Conservation (phyloP, 2,329 filamentous ascomycete genomes). For the Microdochium bolleyi region DNA sequence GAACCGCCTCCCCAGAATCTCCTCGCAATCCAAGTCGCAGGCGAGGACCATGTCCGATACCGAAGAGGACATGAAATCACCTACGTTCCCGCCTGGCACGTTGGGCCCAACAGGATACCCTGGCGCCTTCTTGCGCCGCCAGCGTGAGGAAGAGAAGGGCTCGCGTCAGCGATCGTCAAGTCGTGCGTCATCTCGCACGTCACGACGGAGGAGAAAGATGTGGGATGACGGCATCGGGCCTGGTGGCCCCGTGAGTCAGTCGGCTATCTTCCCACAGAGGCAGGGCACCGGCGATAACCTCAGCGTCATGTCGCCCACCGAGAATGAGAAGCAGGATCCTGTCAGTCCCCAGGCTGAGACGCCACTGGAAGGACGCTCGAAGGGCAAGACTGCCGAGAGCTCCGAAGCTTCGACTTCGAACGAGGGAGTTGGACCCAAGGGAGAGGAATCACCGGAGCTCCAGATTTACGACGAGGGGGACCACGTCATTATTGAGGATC, state of each 20-base stretch:
- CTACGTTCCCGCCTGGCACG: constrained; percentile 58
- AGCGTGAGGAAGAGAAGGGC: constrained; percentile 63
- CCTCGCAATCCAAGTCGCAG: constrained; percentile 66
- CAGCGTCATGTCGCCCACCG: constrained; percentile 23
- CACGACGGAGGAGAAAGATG: constrained; percentile 56
- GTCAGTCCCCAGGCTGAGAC: background rate
- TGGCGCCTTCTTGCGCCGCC: constrained; percentile 71
- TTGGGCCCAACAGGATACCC: constrained; percentile 65
- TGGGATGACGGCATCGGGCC: constrained; percentile 66
- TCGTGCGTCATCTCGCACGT: constrained; percentile 51
- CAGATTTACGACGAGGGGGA: constrained; percentile 77
- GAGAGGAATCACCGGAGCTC: constrained; percentile 23
- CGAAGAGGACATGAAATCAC: constrained; percentile 58
- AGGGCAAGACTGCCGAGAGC: constrained; percentile 2
- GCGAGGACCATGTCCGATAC: constrained; percentile 78
- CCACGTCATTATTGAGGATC: constrained; percentile 73
- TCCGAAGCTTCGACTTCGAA: constrained; percentile 1
- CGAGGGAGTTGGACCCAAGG: constrained; percentile 4
- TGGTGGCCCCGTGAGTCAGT: constrained; percentile 82
- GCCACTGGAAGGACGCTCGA: background rate
- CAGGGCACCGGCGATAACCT: constrained; percentile 20
- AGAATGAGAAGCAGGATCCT: constrained; percentile 20
- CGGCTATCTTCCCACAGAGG: constrained; percentile 71
- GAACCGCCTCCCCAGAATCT: constrained; percentile 73
- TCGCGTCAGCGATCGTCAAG: constrained; percentile 39